These are phyloP conservation scores for Gloeostereum incarnatum DNA, from an alignment of 768 basidiomycete species.

Conservation along the genomic window DNA sequence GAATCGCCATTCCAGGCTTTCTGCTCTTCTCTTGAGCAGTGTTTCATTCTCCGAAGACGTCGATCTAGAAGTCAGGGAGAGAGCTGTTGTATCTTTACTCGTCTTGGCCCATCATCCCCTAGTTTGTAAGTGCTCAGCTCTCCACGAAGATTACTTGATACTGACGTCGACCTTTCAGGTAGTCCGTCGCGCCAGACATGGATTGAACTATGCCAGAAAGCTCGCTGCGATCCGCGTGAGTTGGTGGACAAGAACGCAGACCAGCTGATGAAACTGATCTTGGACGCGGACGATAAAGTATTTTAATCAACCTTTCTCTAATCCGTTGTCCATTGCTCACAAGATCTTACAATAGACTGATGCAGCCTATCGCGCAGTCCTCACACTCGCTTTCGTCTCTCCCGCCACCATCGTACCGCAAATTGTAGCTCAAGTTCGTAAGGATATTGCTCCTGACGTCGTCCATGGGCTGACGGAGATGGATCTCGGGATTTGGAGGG, in stretches of 20 bases:
- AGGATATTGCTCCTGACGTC: conserved; percentile 52
- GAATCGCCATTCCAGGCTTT: conserved; percentile 44
- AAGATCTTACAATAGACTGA: conserved; percentile 24
- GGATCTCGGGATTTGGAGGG: conserved; percentile 80
- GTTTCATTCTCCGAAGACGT: conserved; percentile 35
- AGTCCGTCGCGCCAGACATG: conserved; percentile 53
- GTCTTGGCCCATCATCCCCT: conserved; percentile 68
- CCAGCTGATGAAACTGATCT: conserved; percentile 35
- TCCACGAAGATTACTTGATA: too few relatives aligned
- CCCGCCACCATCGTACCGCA: conserved; percentile 59
- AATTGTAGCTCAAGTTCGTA: conserved; percentile 55
- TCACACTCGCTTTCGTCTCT: conserved; percentile 74
- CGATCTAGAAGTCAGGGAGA: conserved; percentile 29
- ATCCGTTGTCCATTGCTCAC: background rate
- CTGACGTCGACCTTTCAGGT: conserved; percentile 24
- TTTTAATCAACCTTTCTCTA: background rate
- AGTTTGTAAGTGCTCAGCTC: conserved; percentile 45
- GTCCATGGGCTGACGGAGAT: conserved; percentile 57
- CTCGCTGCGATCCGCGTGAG: conserved; percentile 55
- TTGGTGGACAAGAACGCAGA: conserved; percentile 44
- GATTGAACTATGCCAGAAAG: conserved; percentile 76
- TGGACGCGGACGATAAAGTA: conserved; percentile 46
- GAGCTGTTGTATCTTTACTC: conserved; percentile 42
- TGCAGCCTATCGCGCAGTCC: conserved; percentile 67
- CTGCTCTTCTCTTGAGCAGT: conserved; percentile 42